Base-by-base conservation (phyloP, 306 rosid species). In the Corylus avellana region DNA sequence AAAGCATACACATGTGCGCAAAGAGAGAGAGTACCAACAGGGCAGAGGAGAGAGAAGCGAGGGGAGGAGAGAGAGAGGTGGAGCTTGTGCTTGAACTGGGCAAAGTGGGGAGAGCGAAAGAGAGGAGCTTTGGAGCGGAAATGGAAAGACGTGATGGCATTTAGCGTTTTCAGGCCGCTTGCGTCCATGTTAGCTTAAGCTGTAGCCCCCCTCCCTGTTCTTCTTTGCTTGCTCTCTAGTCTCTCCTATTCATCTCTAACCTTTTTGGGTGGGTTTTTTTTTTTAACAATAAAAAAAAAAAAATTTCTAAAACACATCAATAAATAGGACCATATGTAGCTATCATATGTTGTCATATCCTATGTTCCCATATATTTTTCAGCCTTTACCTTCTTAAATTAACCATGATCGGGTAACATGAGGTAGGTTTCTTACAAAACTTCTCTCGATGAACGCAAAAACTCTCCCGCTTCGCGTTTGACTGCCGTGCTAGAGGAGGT, bases 71-170 rank as follows among this genome's bases (percentile, higher is more conserved):
- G 75, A 74, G 84, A 79, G 59, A 61, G 80, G 74, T 59, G 78
- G 54, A 56, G 48, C 7, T 59, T 72, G 80, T 47, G 87, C 82
- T 80, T 83, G 84, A 89, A 83, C 58, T 72, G 88, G 73, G 85
- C n/a, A 22, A 77, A 77, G 66, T 13, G 77, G 42, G 47, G 75
- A 49, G 84, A 77, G 54, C 86, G 84, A 81, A 86, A 79, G 37
- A 83, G 69, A 70, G 79, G 84, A 39, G 84, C 13, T 84, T 68
- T 80, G 2, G 87, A 77, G 46, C 85, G 80, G 17, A 86, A 84
- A 71, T 22, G 81, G 56, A 82, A 82, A 4, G 80, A 80, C 72
- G 73, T 75, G 66, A 80, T 61, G 7, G 67, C 9, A 78, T 58
- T 68, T 2, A 88, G 78, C 61, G 83, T 73, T 87, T 78, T 90